These are phyloP conservation scores for Cyberlindnera meyerae DNA, from an alignment of 805 yeast species.

Conservation along the genomic window DNA sequence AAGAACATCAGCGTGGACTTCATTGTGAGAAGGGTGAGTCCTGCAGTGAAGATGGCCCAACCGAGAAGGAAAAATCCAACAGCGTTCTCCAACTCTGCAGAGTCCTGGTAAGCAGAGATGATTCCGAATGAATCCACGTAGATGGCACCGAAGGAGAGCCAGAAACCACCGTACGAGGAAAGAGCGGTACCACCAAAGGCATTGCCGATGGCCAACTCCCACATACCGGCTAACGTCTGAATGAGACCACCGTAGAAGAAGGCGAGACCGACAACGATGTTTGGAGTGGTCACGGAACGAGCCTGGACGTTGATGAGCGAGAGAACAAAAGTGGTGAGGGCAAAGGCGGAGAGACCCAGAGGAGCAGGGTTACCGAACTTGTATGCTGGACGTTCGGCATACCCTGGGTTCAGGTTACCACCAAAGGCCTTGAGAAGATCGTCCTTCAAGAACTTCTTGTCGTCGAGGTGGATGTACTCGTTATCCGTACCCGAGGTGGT, in stretches of 20 bases:
- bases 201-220: constrained; percentile 60
- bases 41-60: constrained; percentile 50
- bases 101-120: constrained; percentile 34
- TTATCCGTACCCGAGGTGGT: constrained; percentile 25
- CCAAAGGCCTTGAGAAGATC: constrained; percentile 61
- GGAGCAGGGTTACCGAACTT: constrained; percentile 61
- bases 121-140: constrained; percentile 50
- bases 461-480: constrained; percentile 24
- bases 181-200: constrained; percentile 55
- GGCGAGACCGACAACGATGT: constrained; percentile 56
- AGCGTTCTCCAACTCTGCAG: constrained; percentile 38
- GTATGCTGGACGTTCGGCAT: constrained; percentile 41
- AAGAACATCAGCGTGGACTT: constrained; percentile 47
- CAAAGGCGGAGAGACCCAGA: constrained; percentile 57
- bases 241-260: constrained; percentile 60
- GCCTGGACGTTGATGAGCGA: constrained; percentile 51
- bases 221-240: constrained; percentile 61
- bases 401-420: constrained; percentile 66
- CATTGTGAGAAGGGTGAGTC: constrained; percentile 40
- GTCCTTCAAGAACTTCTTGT: constrained; percentile 30
- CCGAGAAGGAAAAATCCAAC: constrained; percentile 48
- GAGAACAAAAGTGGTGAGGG: constrained; percentile 54
- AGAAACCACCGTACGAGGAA: constrained; percentile 47
- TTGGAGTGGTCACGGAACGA: constrained; percentile 50
- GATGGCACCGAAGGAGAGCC: constrained; percentile 64